Percentiles rank a stretch among this genome's conserved stretches.
phyloP scores from a whole-genome alignment of 495 filamentous ascomycete genomes.

The Entonaema liquescens region DNA sequence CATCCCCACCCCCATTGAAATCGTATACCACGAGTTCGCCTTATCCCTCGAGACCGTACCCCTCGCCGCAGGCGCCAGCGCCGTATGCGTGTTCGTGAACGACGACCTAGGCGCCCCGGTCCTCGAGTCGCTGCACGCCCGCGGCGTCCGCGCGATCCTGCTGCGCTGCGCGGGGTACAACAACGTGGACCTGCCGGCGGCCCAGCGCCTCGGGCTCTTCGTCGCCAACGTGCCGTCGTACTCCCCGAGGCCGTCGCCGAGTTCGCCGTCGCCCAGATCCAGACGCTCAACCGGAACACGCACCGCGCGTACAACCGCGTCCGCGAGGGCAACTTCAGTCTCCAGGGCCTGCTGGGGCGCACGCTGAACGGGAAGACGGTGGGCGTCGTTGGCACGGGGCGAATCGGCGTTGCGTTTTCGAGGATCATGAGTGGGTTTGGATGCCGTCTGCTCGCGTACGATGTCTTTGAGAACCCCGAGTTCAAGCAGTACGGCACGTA shows the following conservation, averaged over 20 bases:
- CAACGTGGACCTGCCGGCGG: slow-evolving; percentile 68
- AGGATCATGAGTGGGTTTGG: slow-evolving; percentile 69
- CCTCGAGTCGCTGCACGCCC: slow-evolving; percentile 56
- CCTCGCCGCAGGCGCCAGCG: slow-evolving; percentile 62
- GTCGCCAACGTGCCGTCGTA: slow-evolving; percentile 75
- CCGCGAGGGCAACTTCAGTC: slow-evolving; percentile 74
- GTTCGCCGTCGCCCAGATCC: slow-evolving; percentile 72
- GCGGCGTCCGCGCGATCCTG: slow-evolving; percentile 64
- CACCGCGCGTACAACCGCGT: slow-evolving; percentile 77
- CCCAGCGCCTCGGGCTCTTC: slow-evolving; percentile 65
- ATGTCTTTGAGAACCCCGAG: slow-evolving; percentile 60
- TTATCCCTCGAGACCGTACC: slow-evolving; percentile 64
- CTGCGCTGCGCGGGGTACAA: slow-evolving; percentile 78
- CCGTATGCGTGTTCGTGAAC: slow-evolving; percentile 78
- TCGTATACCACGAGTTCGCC: slow-evolving; percentile 64
- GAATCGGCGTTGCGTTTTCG: slow-evolving; percentile 61
- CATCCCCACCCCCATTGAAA: slow-evolving; percentile 5
- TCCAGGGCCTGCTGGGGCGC: slow-evolving; percentile 69
- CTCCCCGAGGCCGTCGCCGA: slow-evolving; percentile 78
- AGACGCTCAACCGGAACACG: slow-evolving; percentile 74
- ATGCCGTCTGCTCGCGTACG: slow-evolving; percentile 66
- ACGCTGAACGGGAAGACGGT: slow-evolving; percentile 70
- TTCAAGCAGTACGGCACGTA: slow-evolving; percentile 62
- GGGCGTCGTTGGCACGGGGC: slow-evolving; percentile 64
- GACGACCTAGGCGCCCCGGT: slow-evolving; percentile 64